phyloP scores from a whole-genome alignment of 2,329 filamentous ascomycete genomes.

The Gnomoniopsis smithogilvyi region DNA sequence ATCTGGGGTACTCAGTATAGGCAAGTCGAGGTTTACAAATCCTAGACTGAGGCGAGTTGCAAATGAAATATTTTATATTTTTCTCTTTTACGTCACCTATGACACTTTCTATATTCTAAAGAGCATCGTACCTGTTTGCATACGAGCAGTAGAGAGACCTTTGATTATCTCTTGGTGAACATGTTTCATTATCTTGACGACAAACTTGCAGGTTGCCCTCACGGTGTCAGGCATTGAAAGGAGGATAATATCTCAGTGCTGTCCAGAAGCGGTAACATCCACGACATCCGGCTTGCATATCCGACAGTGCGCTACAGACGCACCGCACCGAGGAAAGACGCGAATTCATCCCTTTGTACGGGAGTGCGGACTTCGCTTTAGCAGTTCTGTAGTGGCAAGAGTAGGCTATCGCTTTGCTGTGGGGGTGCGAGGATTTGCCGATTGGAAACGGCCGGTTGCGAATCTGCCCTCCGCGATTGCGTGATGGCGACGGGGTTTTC shows the following conservation, averaged over 20 bases:
- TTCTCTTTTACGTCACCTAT: neutral
- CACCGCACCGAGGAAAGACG: too few species aligned
- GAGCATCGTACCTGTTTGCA: neutral
- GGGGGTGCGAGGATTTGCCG: neutral
- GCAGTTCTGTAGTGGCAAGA: neutral
- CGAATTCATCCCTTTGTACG: neutral
- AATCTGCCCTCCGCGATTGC: conserved; percentile 11
- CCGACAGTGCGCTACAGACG: neutral
- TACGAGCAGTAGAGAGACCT: neutral
- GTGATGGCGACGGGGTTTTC: conserved; percentile 1
- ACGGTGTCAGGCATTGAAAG: too few species aligned
- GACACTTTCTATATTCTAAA: neutral
- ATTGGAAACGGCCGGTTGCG: conserved; percentile 7
- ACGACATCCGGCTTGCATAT: conserved; percentile 13
- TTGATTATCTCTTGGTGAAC: neutral
- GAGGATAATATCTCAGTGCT: neutral
- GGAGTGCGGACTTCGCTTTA: neutral
- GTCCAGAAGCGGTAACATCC: neutral
- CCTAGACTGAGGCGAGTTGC: neutral
- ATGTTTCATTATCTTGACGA: too few species aligned
- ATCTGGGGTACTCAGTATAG: neutral
- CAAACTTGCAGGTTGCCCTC: too few species aligned
- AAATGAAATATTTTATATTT: neutral
- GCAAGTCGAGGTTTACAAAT: neutral
- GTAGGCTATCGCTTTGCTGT: neutral